Base-by-base conservation (phyloP, 1,139 yeast species). In the Hemisphaericaspora subhashii region DNA sequence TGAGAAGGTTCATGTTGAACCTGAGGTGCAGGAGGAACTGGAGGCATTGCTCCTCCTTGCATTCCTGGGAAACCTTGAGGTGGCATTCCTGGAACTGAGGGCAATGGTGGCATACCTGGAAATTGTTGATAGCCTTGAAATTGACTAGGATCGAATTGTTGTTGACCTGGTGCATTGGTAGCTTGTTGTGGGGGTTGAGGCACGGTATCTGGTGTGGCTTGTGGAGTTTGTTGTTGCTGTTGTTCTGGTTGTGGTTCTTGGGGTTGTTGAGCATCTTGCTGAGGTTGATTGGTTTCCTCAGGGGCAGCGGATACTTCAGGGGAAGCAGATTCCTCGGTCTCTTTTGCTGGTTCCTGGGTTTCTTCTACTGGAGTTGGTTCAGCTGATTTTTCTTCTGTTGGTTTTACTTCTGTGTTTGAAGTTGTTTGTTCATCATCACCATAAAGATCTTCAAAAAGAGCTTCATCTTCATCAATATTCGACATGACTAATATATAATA, bases 401-500 rank as follows among this genome's bases (percentile, higher is more conserved):
- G 50, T 35, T 41, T 42, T 31, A 35, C 45, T 31, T 44, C 49
- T 30, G 42, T 40, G 24, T 42, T 42, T 20, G 40, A 15, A 22
- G 38, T 22, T 10, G 41, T 31, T 37, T 44, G 40, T 26, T 57
- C 58, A 22, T 48, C 52, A 23, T 57, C 60, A 22, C 59, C 62
- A 30, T 85, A 85, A 63, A 85, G 82, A 62, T 85, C 92, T 62
- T 84, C 87, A 62, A 85, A 85, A 63, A 71, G 74, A 52, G 86
- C 89, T 64, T 87, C 96, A 66, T 88, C 96, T 68, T 88, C 96
- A 59, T 83, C 89, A 52, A 74, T 66, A 44, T 74, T 64, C 44
- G 87, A 77, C 86, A 80, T 80, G 35, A 29, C 46, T 36, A 36
- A 31, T 18, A 36, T 25, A 28, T 26, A 17, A 21, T 31, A 29